phyloP scores from a whole-genome alignment of 495 filamentous ascomycete species.

The Saxophila tyrrhenica region DNA sequence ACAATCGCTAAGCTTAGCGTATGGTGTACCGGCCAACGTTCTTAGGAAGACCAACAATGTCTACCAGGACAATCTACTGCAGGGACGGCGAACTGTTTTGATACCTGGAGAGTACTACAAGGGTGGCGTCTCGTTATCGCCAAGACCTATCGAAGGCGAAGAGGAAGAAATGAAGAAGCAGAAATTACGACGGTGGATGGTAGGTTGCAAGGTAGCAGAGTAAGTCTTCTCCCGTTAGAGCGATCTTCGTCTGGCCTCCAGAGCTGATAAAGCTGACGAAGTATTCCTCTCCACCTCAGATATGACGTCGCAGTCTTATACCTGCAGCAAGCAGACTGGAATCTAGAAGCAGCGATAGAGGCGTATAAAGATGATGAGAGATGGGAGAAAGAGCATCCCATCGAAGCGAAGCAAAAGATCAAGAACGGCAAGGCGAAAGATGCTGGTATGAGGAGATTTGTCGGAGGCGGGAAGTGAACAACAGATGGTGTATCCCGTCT shows the following conservation, averaged over 20 bases:
- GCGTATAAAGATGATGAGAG: constrained; percentile 53
- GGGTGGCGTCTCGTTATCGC: constrained; percentile 50
- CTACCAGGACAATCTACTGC: constrained; percentile 51
- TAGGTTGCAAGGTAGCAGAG: constrained; percentile 57
- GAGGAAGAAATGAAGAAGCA: constrained; percentile 54
- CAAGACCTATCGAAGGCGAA: constrained; percentile 54
- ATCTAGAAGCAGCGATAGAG: constrained; percentile 49
- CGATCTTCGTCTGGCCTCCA: constrained; percentile 1
- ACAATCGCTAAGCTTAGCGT: constrained; percentile 52
- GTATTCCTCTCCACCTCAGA: constrained; percentile 31
- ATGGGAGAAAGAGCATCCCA: constrained; percentile 60
- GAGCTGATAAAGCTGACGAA: constrained; percentile 23
- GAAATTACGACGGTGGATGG: constrained; percentile 60
- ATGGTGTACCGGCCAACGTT: constrained; percentile 45
- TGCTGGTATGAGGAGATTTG: constrained; percentile 21
- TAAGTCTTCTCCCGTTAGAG: constrained; percentile 25
- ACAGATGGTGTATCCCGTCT: no score
- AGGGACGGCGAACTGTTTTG: constrained; percentile 50
- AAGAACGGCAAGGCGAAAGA: constrained; percentile 22
- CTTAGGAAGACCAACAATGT: constrained; percentile 53
- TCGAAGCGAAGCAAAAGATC: constrained; percentile 33
- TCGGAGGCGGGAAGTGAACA: constrained; percentile 5
- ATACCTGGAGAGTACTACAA: constrained; percentile 58
- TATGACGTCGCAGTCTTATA: constrained; percentile 65
- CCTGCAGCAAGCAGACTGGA: constrained; percentile 51